A percentile compares a stretch with the other conserved stretches of the same genome.
Evolutionary conservation across 73 alveolate species (phyloP).

Genomic region (Stentor coeruleus): DNA sequence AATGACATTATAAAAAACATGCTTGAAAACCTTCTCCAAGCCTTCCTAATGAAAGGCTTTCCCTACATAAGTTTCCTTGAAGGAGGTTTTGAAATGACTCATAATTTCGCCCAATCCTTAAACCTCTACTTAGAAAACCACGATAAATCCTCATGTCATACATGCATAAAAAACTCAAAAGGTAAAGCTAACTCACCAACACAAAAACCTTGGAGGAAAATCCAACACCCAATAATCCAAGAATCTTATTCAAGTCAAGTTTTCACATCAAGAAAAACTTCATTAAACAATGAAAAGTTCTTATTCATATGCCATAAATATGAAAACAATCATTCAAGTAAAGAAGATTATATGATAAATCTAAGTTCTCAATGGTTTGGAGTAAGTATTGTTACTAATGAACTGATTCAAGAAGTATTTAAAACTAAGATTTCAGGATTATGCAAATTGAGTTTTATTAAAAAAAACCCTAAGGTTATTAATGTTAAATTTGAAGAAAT

Average conservation of each 20-base stretch:
- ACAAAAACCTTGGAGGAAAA: neutral
- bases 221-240: neutral
- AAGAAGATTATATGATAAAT: neutral
- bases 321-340: neutral
- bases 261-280: neutral
- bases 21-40: slow-evolving; percentile 12
- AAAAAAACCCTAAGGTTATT: neutral
- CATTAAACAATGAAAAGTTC: neutral
- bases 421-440: neutral
- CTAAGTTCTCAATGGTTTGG: neutral
- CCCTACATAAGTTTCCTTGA: neutral
- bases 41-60: slow-evolving; percentile 19
- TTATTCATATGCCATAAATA: neutral
- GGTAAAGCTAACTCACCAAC: neutral
- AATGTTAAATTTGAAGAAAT: neutral
- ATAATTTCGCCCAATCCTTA: neutral
- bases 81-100: neutral
- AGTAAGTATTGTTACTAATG: neutral
- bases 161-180: neutral
- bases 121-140: slow-evolving; percentile 1
- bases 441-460: neutral
- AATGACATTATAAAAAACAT: slow-evolving; percentile 14
- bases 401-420: neutral
- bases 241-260: neutral
- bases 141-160: neutral